Evolutionary conservation across 805 yeast genomes (phyloP).

Genomic region (Metschnikowia santaceciliae): DNA sequence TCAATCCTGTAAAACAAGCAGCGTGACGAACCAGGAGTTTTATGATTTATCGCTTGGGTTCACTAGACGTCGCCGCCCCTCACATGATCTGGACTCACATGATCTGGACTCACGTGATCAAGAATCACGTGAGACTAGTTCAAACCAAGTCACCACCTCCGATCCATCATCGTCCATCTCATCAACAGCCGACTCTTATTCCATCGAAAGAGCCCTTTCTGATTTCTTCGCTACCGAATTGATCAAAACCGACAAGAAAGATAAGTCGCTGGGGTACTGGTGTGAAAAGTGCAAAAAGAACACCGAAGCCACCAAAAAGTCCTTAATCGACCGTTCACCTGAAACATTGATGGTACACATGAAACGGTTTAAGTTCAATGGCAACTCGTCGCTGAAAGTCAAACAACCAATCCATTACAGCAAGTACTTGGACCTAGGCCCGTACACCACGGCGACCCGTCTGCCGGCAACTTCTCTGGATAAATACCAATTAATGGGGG

Average conservation of each 20-base stretch:
- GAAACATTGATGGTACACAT: conserved; percentile 84
- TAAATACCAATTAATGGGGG: conserved; percentile 69
- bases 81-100: too few species aligned
- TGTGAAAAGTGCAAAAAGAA: conserved; percentile 82
- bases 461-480: conserved; percentile 18
- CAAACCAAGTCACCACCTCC: neutral
- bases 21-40: conserved; percentile 87
- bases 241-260: conserved; percentile 62
- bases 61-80: conserved; percentile 34
- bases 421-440: conserved; percentile 65
- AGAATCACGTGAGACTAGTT: too few species aligned
- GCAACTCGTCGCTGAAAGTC: conserved; percentile 74
- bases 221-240: conserved; percentile 84
- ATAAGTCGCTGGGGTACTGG: conserved; percentile 67
- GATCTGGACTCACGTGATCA: too few species aligned
- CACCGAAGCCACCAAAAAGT: conserved; percentile 73
- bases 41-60: conserved; percentile 87
- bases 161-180: too few species aligned
- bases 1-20: conserved; percentile 72
- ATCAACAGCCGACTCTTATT: conserved; percentile 29
- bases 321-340: conserved; percentile 76
- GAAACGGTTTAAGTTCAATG: conserved; percentile 87
- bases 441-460: conserved; percentile 35
- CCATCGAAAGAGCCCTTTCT: conserved; percentile 68
- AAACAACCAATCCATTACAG: conserved; percentile 84